Conservation (phyloP, 441 rosid genomes). For the Croton laevigatus region DNA sequence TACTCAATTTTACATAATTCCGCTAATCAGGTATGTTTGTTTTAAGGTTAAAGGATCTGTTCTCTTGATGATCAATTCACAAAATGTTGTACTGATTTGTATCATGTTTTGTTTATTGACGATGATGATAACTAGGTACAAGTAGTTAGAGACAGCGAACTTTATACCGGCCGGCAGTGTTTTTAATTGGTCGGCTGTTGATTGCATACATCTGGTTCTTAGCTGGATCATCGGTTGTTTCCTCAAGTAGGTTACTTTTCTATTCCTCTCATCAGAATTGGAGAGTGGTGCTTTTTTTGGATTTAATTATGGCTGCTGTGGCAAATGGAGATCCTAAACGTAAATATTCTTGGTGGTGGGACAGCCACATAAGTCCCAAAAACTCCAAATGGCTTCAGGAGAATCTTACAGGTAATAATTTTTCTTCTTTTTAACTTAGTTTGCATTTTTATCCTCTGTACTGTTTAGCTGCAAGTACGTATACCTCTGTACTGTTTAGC, state of each 20-base stretch:
- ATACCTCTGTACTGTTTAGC: background rate
- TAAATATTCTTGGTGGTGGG: conserved; percentile 99
- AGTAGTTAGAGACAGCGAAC: background rate
- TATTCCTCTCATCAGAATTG: conserved; percentile 1
- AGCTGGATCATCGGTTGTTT: background rate
- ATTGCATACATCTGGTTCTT: background rate
- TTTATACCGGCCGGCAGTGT: background rate
- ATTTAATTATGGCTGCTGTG: conserved; percentile 46
- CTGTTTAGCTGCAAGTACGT: background rate
- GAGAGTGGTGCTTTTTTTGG: conserved; percentile 23
- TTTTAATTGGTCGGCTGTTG: background rate
- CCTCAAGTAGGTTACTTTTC: background rate
- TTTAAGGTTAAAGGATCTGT: conserved; percentile 14
- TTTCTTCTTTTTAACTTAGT: background rate
- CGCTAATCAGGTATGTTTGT: conserved; percentile 28
- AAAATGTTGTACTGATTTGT: conserved; percentile 13
- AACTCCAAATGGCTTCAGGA: conserved; percentile 98
- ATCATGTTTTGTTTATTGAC: conserved; percentile 14
- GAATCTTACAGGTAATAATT: conserved; percentile 79
- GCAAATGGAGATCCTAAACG: conserved; percentile 44
- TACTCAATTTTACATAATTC: background rate
- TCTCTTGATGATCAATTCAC: conserved; percentile 12
- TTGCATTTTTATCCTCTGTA: background rate
- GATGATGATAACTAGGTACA: conserved; percentile 4
- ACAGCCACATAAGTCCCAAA: conserved; percentile 91